Conservation (phyloP, 1,284 basidiomycete genomes). For the Cystobasidiaceae sp. region DNA sequence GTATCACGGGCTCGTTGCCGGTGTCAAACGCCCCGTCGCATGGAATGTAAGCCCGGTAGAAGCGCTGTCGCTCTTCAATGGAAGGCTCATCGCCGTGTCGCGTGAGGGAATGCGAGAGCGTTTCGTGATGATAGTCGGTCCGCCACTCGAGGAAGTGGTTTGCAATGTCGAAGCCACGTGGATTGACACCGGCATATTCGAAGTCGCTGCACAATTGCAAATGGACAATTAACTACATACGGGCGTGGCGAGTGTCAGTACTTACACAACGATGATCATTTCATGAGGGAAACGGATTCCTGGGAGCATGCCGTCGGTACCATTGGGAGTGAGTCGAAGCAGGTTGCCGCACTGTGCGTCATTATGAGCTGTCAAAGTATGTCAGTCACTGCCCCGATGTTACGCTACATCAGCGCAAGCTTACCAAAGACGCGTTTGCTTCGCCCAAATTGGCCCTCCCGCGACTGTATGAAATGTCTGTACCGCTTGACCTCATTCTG, state of each 20-base stretch:
- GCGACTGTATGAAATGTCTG: slow-evolving; percentile 61
- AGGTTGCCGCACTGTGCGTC: slow-evolving; percentile 92
- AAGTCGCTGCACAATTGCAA: slow-evolving; percentile 56
- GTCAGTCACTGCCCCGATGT: slow-evolving; percentile 2
- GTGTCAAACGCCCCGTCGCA: slow-evolving; percentile 36
- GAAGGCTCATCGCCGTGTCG: slow-evolving; percentile 67
- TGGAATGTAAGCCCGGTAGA: slow-evolving; percentile 72
- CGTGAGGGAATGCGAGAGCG: slow-evolving; percentile 65
- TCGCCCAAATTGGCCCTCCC: slow-evolving; percentile 55
- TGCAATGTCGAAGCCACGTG: slow-evolving; percentile 80
- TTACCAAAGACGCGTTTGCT: slow-evolving; percentile 56
- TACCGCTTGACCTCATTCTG: slow-evolving; percentile 61
- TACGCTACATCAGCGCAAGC: not conserved
- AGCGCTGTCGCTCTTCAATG: slow-evolving; percentile 65
- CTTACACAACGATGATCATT: slow-evolving; percentile 73
- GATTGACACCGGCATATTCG: slow-evolving; percentile 85
- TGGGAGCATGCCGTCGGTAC: slow-evolving; percentile 34
- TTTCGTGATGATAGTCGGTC: slow-evolving; percentile 69
- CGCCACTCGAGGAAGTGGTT: slow-evolving; percentile 97
- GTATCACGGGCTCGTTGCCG: not conserved
- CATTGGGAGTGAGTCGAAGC: slow-evolving; percentile 56
- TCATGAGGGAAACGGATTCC: slow-evolving; percentile 35
- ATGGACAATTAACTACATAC: not conserved
- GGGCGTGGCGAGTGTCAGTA: not conserved
- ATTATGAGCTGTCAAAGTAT: slow-evolving; percentile 65